These are phyloP conservation scores for Stagonosporopsis chrysanthemi DNA, from an alignment of 2,329 filamentous ascomycete species.

Conservation along the genomic window DNA sequence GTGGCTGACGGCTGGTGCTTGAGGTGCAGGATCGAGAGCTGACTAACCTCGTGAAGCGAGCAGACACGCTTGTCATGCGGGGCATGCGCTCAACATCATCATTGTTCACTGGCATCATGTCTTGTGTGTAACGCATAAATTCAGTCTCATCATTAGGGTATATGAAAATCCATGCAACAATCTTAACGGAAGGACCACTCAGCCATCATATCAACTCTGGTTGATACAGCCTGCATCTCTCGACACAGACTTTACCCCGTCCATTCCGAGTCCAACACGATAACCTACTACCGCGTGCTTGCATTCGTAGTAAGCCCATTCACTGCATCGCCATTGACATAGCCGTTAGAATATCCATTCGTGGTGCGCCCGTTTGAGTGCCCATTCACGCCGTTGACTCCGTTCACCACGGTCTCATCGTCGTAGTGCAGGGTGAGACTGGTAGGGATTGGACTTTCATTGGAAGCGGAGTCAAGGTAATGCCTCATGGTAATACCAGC, in stretches of 20 bases:
- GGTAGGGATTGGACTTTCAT: conserved; percentile 53
- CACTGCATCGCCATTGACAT: conserved; percentile 14
- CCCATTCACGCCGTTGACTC: conserved; percentile 25
- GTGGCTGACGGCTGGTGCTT: not conserved
- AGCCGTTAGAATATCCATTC: conserved; percentile 17
- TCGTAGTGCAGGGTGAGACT: conserved; percentile 38
- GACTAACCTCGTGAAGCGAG: conserved; percentile 5
- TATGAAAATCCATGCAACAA: not conserved
- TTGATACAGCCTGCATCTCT: not conserved
- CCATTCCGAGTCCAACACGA: not conserved
- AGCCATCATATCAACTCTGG: not conserved
- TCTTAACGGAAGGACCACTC: not conserved
- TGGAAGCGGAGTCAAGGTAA: conserved; percentile 59
- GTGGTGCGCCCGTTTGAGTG: conserved; percentile 9
- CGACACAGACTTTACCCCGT: not conserved
- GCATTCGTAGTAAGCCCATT: conserved; percentile 16
- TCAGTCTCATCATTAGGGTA: conserved; percentile 4
- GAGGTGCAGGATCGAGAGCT: not conserved
- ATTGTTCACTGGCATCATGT: not conserved
- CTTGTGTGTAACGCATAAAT: not conserved
- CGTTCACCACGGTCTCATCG: conserved; percentile 25
- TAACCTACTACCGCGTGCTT: conserved; percentile 3
- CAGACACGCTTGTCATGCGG: not conserved
- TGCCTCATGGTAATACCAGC: conserved; percentile 58
- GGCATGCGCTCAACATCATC: not conserved